phyloP scores from a whole-genome alignment of 2,329 filamentous ascomycete species.

The Sporothrix pseudoabietina region DNA sequence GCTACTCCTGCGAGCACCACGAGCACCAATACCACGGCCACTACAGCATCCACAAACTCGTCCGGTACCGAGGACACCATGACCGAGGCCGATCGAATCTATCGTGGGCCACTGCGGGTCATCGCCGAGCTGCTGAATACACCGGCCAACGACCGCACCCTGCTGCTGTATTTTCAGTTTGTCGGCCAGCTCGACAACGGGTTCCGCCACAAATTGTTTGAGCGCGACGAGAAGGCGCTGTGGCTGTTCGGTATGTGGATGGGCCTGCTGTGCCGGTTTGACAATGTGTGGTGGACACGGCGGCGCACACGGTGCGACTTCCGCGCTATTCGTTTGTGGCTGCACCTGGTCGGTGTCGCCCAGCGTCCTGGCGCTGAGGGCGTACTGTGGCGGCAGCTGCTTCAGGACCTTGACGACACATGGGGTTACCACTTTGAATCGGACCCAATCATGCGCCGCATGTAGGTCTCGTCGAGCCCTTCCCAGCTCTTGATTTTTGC shows the following conservation, averaged over 20 bases:
- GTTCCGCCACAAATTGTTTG: conserved; percentile 33
- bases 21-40: not conserved
- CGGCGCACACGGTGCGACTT: conserved; percentile 37
- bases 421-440: conserved; percentile 34
- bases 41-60: not conserved
- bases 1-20: not conserved
- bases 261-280: conserved; percentile 37
- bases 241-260: conserved; percentile 39
- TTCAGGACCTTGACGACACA: conserved; percentile 34
- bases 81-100: conserved; percentile 32
- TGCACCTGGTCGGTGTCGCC: conserved; percentile 33
- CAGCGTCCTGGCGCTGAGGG: conserved; percentile 33
- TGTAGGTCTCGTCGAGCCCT: not conserved
- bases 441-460: conserved; percentile 25
- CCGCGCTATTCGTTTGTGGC: conserved; percentile 36
- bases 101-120: conserved; percentile 34
- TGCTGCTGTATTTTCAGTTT: conserved; percentile 36
- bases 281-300: conserved; percentile 35
- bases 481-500: not conserved
- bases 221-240: conserved; percentile 35
- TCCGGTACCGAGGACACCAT: not conserved
- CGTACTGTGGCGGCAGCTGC: conserved; percentile 33
- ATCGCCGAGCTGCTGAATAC: conserved; percentile 33
- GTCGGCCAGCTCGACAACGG: conserved; percentile 33
- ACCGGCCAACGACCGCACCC: conserved; percentile 28